These are phyloP conservation scores for Pinus albicaulis DNA, from an alignment of 75 land plant genomes.

Conservation along the genomic window DNA sequence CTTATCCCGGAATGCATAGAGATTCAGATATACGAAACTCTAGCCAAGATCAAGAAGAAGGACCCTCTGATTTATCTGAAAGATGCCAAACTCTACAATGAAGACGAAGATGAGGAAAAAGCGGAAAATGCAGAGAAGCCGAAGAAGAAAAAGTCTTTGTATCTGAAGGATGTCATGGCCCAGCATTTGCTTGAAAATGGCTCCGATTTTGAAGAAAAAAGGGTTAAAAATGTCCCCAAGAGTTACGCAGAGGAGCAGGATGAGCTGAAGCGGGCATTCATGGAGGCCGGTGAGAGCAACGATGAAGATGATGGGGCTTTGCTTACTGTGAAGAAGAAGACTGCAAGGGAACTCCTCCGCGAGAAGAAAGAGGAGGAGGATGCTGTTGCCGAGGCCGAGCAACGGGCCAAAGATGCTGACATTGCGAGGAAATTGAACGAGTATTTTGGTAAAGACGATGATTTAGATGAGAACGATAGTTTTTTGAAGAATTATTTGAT, in stretches of 20 bases:
- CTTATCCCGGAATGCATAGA: conserved; percentile 35
- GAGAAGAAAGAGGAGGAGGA: too few relatives aligned
- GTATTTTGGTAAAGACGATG: too few relatives aligned
- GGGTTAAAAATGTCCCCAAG: background rate
- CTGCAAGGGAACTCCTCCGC: too few relatives aligned
- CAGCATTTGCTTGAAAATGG: conserved; percentile 75
- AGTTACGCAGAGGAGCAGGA: conserved; percentile 67
- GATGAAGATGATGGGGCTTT: conserved; percentile 47
- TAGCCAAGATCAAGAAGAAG: conserved; percentile 62
- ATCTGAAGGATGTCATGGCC: conserved; percentile 83
- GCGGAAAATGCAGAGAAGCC: conserved; percentile 16
- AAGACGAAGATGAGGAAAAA: conserved; percentile 16
- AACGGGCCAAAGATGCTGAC: too few relatives aligned
- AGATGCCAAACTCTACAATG: conserved; percentile 49
- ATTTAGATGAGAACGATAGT: too few relatives aligned
- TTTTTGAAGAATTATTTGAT: too few relatives aligned
- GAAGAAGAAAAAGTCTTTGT: conserved; percentile 30
- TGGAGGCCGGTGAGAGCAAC: conserved; percentile 34
- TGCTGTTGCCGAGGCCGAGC: too few relatives aligned
- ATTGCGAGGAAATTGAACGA: too few relatives aligned
- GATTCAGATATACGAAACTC: conserved; percentile 57
- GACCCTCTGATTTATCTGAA: conserved; percentile 50
- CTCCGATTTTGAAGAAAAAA: conserved; percentile 42
- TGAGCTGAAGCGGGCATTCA: conserved; percentile 46
- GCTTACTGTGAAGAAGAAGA: too few relatives aligned